phyloP scores from a whole-genome alignment of 805 yeast species.

The Middelhovenomyces tepae region DNA sequence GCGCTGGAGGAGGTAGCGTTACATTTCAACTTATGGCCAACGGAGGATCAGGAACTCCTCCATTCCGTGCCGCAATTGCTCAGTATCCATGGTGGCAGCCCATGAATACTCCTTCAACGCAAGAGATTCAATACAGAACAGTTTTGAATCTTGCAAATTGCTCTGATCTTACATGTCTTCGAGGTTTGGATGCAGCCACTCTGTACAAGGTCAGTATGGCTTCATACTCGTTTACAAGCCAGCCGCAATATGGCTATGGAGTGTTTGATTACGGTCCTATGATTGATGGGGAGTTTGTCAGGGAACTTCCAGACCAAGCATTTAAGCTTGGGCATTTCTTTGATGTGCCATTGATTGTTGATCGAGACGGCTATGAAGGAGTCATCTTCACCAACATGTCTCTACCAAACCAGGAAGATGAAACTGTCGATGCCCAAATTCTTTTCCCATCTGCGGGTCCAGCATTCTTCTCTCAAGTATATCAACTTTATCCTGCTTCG shows the following conservation, averaged over 20 bases:
- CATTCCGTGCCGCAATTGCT: conserved; percentile 11
- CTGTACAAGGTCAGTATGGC: no score
- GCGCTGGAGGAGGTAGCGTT: conserved; percentile 39
- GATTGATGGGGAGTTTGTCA: conserved; percentile 12
- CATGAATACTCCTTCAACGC: conserved; percentile 7
- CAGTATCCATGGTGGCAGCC: conserved; percentile 14
- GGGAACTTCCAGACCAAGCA: conserved; percentile 4
- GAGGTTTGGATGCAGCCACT: conserved; percentile 5
- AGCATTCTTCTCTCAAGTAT: conserved; percentile 1
- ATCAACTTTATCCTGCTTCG: conserved; percentile 2
- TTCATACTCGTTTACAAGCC: no score
- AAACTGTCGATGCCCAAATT: conserved; percentile 1
- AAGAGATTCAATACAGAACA: conserved; percentile 6
- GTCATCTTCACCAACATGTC: conserved; percentile 7
- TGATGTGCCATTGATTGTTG: conserved; percentile 10
- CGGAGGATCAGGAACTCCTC: conserved; percentile 1
- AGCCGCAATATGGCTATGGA: conserved; percentile 12
- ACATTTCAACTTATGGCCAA: no score
- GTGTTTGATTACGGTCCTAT: conserved; percentile 11
- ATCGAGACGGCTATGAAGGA: conserved; percentile 9
- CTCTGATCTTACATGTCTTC: conserved; percentile 10
- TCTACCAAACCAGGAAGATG: conserved; percentile 2
- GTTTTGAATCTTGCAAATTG: conserved; percentile 9
- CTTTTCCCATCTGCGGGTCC: conserved; percentile 3
- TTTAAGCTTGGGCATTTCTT: conserved; percentile 9